Evolutionary conservation across 169 alveolate genomes (phyloP).

Genomic region (Eimeria acervulina): DNA sequence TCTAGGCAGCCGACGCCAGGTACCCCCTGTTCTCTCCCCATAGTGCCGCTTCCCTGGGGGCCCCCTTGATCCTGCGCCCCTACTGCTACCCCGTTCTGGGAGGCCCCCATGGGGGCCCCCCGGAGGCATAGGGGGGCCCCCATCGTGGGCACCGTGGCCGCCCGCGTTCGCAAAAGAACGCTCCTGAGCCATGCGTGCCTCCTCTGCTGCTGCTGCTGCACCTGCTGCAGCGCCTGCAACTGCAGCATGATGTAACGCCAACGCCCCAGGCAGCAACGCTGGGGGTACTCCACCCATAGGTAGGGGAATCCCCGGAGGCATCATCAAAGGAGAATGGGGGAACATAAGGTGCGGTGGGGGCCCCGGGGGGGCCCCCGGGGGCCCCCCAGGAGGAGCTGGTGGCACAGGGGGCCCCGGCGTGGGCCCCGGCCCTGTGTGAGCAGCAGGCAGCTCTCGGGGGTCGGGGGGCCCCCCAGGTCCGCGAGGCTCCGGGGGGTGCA

Average conservation of each 20-base stretch:
- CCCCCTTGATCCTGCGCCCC: not conserved
- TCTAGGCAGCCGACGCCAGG: constrained; percentile 22
- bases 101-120: constrained; percentile 36
- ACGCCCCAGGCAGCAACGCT: constrained; percentile 68
- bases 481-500: not conserved
- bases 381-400: constrained; percentile 10
- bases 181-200: constrained; percentile 40
- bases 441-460: not conserved
- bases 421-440: not conserved
- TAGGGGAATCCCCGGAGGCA: constrained; percentile 58
- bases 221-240: constrained; percentile 75
- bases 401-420: not conserved
- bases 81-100: not conserved
- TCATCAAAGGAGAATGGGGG: constrained; percentile 44
- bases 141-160: not conserved
- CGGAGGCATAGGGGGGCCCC: not conserved
- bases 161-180: not conserved
- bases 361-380: constrained; percentile 10
- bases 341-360: constrained; percentile 35
- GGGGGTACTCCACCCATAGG: constrained; percentile 61
- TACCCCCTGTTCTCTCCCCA: not conserved
- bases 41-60: constrained; percentile 38
- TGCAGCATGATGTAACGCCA: constrained; percentile 69
- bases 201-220: constrained; percentile 78
- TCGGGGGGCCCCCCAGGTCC: constrained; percentile 20